These are phyloP conservation scores for Brachypodium distachyon DNA, from an alignment of 202 grass and related monocot genomes.

Conservation along the genomic window DNA sequence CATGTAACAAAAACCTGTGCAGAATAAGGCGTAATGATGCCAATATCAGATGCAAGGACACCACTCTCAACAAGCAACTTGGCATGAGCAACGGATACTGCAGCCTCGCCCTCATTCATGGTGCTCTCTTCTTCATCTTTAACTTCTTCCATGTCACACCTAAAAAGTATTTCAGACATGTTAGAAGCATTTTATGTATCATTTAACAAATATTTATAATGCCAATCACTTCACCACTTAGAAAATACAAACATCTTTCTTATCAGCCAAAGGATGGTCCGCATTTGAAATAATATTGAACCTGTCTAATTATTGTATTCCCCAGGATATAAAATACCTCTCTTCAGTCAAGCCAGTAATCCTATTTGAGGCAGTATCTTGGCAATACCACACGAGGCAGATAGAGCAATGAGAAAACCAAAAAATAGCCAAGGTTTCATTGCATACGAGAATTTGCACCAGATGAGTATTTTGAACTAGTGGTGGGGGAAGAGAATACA, in stretches of 20 bases:
- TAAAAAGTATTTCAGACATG: slow-evolving; percentile 18
- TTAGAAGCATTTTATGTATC: slow-evolving; percentile 7
- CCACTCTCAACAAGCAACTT: slow-evolving; percentile 88
- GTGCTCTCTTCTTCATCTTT: slow-evolving; percentile 97
- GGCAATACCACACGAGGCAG: background rate
- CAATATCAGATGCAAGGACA: slow-evolving; percentile 77
- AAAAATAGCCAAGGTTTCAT: background rate
- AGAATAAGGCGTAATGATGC: slow-evolving; percentile 94
- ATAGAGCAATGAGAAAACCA: background rate
- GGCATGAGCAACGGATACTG: slow-evolving; percentile 75
- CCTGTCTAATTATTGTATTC: background rate
- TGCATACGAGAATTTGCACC: background rate
- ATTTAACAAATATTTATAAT: slow-evolving; percentile 8
- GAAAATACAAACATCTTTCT: background rate
- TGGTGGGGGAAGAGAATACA: slow-evolving; percentile 11
- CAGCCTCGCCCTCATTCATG: slow-evolving; percentile 90
- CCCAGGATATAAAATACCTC: background rate
- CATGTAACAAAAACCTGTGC: slow-evolving; percentile 56
- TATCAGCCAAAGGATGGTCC: background rate
- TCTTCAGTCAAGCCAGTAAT: background rate
- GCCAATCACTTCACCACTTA: background rate
- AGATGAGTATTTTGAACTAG: background rate
- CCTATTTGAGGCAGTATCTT: background rate
- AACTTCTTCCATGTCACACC: slow-evolving; percentile 98
- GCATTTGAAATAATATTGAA: slow-evolving; percentile 3